Evolutionary conservation across 2,329 filamentous ascomycete genomes (phyloP).

Genomic region (Clonostachys chloroleuca): DNA sequence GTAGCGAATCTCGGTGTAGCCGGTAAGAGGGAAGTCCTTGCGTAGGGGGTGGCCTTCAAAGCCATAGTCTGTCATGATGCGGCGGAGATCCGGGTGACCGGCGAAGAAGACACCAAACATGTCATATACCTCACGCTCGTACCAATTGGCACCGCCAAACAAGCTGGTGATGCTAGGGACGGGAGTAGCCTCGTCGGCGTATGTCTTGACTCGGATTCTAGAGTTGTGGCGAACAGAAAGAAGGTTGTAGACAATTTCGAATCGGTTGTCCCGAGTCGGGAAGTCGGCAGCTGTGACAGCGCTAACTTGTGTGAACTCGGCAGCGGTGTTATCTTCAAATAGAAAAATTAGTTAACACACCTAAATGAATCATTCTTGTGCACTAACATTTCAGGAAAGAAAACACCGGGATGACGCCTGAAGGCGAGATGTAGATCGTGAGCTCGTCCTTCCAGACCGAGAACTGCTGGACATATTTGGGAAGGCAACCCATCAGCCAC

Average conservation of each 20-base stretch:
- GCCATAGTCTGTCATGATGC: constrained; percentile 99
- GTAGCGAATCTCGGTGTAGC: constrained; percentile 96
- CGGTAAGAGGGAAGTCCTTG: constrained; percentile 97
- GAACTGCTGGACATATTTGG: constrained; percentile 98
- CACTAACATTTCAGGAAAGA: constrained; percentile 77
- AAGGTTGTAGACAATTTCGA: constrained; percentile 97
- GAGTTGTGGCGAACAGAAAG: constrained; percentile 95
- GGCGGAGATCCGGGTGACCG: constrained; percentile 88
- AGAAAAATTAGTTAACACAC: neutral
- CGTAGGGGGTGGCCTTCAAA: constrained; percentile 96
- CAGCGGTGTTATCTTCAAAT: constrained; percentile 77
- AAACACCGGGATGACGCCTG: constrained; percentile 87
- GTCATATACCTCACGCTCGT: constrained; percentile 96
- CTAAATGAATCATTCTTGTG: neutral
- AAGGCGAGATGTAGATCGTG: constrained; percentile 85
- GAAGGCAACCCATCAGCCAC: constrained; percentile 93
- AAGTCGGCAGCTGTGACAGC: constrained; percentile 95
- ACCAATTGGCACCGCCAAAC: constrained; percentile 97
- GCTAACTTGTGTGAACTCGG: constrained; percentile 91
- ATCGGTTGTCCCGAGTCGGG: constrained; percentile 90
- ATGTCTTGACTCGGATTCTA: constrained; percentile 96
- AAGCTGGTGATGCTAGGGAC: constrained; percentile 83
- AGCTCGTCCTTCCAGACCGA: constrained; percentile 99
- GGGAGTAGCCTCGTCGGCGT: constrained; percentile 91
- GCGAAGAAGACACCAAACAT: constrained; percentile 96